Evolutionary conservation across 352 stramenopile species (phyloP), one percentile per base, ranked within the genome.

Genomic region (Globisporangium abappressorium): DNA sequence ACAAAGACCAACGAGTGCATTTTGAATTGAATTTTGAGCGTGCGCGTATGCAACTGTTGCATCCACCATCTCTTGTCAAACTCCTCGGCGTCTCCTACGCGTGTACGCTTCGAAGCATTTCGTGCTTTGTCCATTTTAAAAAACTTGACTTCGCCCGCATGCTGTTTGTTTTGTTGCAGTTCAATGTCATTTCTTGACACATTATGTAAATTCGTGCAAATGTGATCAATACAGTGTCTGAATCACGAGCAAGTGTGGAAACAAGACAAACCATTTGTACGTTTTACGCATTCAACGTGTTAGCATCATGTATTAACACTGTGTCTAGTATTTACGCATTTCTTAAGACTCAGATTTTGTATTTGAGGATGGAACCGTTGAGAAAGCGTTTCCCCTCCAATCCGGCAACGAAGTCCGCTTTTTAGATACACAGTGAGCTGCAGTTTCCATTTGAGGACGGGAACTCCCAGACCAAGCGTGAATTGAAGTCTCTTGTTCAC

Each of bases 401-500:
- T 51, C 43, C 7, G 6, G 18, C 43, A 51, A 51, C 43, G 18
- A 4, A 51, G 2, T 22, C 43, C 43, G 24, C 8, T 51, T 51
- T 22, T 24, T 51, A 46, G 38, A 46, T 18, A 38, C 5, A 7
- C 22, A 51, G 8, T 9, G 18, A 24, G 18, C 43, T 51, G 18
- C 18, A 51, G 43, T 51, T 51, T 51, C 43, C 43, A 51, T 20
- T 51, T 51, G 43, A 51, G 43, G 43, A n/a, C 18, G 43, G 18
- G 18, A 51, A 51, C 43, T 24, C 6, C 6, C 18, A 24, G 18
- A 51, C 43, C 43, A 51, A 51, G 7, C 43, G 7, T 51, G 43
- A 51, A 49, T 51, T 51, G 43, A 51, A 51, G 43, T 51, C 43
- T 51, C 43, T 22, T 49, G 41, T 51, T 49, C 43, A 51, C 43